Conservation (phyloP, 345 rosid species). For the Abelmoschus esculentus region DNA sequence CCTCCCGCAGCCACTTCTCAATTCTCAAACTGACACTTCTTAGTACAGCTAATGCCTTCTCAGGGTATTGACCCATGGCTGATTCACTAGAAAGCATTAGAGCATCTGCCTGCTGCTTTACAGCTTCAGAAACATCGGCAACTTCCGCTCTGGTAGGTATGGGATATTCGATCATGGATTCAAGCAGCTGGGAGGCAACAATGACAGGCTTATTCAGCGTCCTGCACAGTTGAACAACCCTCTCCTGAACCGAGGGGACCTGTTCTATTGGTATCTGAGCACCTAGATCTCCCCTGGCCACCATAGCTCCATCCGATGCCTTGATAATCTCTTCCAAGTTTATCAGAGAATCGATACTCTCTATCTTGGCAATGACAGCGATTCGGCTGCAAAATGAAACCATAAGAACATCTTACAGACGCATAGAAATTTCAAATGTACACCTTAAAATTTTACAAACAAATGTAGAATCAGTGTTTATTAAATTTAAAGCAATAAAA, state of each 20-base stretch:
- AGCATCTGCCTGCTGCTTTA: slow-evolving; percentile 90
- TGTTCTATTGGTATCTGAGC: slow-evolving; percentile 96
- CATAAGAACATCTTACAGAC: neutral
- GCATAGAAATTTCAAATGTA: too few species aligned
- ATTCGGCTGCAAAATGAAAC: slow-evolving; percentile 45
- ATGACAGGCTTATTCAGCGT: slow-evolving; percentile 79
- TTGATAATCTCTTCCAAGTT: slow-evolving; percentile 77
- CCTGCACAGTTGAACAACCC: slow-evolving; percentile 75
- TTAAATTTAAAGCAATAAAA: neutral
- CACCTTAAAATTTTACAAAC: too few species aligned
- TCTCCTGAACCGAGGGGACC: slow-evolving; percentile 94
- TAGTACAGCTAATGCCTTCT: slow-evolving; percentile 80
- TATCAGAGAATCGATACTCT: slow-evolving; percentile 76
- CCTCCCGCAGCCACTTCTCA: slow-evolving; percentile 95
- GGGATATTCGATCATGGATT: slow-evolving; percentile 97
- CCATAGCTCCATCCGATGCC: slow-evolving; percentile 99
- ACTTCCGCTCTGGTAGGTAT: slow-evolving; percentile 99
- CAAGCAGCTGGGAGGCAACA: slow-evolving; percentile 88
- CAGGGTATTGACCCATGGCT: slow-evolving; percentile 98
- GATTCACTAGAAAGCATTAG: slow-evolving; percentile 97
- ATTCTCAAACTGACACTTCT: slow-evolving; percentile 89
- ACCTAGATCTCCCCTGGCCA: slow-evolving; percentile 92
- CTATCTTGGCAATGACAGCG: slow-evolving; percentile 87
- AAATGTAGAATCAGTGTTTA: too few species aligned
- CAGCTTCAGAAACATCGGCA: slow-evolving; percentile 95